Base-by-base conservation (phyloP, 73 alveolate species). In the Paramecium octaurelia region DNA sequence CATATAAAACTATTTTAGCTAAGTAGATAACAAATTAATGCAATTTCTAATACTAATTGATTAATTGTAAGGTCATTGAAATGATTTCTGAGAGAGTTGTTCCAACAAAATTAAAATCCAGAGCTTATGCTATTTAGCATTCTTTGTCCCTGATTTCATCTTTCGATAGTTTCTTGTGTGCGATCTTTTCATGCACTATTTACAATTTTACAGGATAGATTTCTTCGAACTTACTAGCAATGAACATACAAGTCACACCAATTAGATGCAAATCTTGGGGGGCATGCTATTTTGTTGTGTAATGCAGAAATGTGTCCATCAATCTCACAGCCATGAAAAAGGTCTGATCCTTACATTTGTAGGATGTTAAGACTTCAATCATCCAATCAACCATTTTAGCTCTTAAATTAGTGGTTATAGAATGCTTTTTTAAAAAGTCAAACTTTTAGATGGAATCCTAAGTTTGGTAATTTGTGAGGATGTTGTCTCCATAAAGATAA, bases 371-470 rank as follows among this genome's bases (percentile, higher is more conserved):
- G 20, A 97, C 98, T 95, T 98, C 99, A 20, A 97, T 92, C 99
- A 98, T 96, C 99, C 99, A 98, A 94, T 98, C 98, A 21, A 97
- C 96, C 99, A 98, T 97, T 89, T 96, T 97, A 6, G 98, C 96
- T 95, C 99, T 92, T 34, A 94, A 88, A 5, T 91, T 93, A 7
- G 92, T 93, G 31, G 95, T 93, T 0, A 97, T 94, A 8, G 93
- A 50, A 87, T 97, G 99, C 12, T 86, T 92, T 46, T 89, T 23
- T 31, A 89, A 54, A 64, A 89, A 89, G 4, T 89, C 87, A 64
- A 27, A 31, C 84, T 64, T 27, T 64, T 64, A n/a, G 12, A 64
- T 24, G 6, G 21, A 64, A 59, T 89, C 91, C 0, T 24, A 10
- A 23, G 27, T 3, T 7, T 43, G 10, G 46, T 44, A 80, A 48